These are phyloP conservation scores for Paxillus rubicundulus DNA, from an alignment of 768 basidiomycete genomes.

Conservation along the genomic window DNA sequence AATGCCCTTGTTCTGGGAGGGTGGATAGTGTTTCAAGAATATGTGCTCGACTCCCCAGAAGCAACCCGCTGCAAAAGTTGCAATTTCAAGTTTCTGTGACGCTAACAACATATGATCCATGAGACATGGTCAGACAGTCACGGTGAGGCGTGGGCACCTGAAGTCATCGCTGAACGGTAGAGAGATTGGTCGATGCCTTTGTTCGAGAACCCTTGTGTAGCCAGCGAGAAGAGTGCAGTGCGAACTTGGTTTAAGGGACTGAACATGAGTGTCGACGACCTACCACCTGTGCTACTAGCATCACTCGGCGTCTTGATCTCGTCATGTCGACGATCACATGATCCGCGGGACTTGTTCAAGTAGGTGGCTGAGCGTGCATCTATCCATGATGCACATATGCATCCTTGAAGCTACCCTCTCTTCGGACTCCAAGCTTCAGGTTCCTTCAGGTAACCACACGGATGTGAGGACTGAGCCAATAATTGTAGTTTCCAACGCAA, in stretches of 20 bases:
- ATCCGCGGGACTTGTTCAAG: background rate
- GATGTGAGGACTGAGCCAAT: too few relatives aligned
- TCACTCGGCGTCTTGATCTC: background rate
- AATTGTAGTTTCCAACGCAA: background rate
- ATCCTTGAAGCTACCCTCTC: too few relatives aligned
- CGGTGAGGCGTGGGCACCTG: slow-evolving; percentile 11
- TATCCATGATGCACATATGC: too few relatives aligned
- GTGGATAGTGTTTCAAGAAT: slow-evolving; percentile 76
- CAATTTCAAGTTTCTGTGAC: slow-evolving; percentile 43
- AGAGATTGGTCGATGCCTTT: slow-evolving; percentile 35
- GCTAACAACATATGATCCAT: slow-evolving; percentile 29
- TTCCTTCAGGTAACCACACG: too few relatives aligned
- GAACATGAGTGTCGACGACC: slow-evolving; percentile 15
- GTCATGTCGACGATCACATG: background rate
- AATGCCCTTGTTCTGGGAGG: slow-evolving; percentile 69
- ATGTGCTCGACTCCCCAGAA: slow-evolving; percentile 90
- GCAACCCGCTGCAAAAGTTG: slow-evolving; percentile 58
- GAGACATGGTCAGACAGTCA: background rate
- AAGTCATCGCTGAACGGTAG: slow-evolving; percentile 42
- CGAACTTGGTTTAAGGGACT: slow-evolving; percentile 22
- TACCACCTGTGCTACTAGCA: background rate
- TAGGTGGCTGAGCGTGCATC: too few relatives aligned
- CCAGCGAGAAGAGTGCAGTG: slow-evolving; percentile 20
- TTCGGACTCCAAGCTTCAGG: too few relatives aligned
- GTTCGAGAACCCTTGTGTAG: slow-evolving; percentile 13